A percentile compares a stretch with the other conserved stretches of the same genome.
Evolutionary conservation across 2,329 filamentous ascomycete genomes (phyloP).

Genomic region (Ophiocordyceps camponoti-saundersi): DNA sequence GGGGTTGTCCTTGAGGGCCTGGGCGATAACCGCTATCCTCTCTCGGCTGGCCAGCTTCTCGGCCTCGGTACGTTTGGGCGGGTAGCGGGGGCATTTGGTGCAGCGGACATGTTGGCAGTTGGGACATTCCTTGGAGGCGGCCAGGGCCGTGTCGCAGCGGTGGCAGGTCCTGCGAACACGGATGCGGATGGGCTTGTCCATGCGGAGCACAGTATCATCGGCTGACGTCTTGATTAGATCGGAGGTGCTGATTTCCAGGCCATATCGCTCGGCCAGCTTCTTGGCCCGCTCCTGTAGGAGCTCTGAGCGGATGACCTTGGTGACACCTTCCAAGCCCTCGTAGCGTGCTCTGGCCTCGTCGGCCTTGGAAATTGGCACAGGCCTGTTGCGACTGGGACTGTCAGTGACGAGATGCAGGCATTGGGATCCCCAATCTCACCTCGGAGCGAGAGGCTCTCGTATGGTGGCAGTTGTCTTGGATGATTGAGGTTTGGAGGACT

Average conservation of each 20-base stretch:
- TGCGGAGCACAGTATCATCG: slow-evolving; percentile 40
- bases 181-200: slow-evolving; percentile 64
- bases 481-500: slow-evolving; percentile 8
- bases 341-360: slow-evolving; percentile 11
- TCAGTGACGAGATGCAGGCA: no score
- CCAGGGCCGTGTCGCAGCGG: slow-evolving; percentile 59
- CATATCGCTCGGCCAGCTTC: slow-evolving; percentile 36
- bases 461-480: not conserved
- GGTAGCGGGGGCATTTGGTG: slow-evolving; percentile 62
- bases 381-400: not conserved
- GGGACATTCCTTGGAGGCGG: slow-evolving; percentile 53
- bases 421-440: not conserved
- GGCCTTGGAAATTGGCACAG: slow-evolving; percentile 3
- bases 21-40: slow-evolving; percentile 28
- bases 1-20: slow-evolving; percentile 40
- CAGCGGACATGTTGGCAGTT: slow-evolving; percentile 69
- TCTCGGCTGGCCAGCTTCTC: slow-evolving; percentile 35
- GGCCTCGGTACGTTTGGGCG: slow-evolving; percentile 44
- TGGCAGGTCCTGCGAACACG: slow-evolving; percentile 68
- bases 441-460: not conserved
- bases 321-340: slow-evolving; percentile 14
- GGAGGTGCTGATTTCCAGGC: slow-evolving; percentile 35
- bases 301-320: slow-evolving; percentile 28
- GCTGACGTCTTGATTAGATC: slow-evolving; percentile 31
- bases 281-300: slow-evolving; percentile 39